A percentile compares a stretch with the other conserved stretches of the same genome.
Evolutionary conservation across 345 rosid species (phyloP).

Genomic region (Citrus sp.): DNA sequence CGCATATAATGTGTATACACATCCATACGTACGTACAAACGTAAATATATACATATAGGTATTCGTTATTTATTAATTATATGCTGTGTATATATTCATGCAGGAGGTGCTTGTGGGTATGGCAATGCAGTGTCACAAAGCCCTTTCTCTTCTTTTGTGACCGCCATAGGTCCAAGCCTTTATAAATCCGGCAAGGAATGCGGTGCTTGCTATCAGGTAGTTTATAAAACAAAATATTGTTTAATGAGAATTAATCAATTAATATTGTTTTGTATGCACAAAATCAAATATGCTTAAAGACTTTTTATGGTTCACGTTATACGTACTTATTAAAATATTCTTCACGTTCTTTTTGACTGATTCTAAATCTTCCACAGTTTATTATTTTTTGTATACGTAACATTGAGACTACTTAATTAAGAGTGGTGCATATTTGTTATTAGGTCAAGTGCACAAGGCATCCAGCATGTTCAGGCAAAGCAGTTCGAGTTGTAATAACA

Average conservation of each 20-base stretch:
- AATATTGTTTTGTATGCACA: too few species aligned
- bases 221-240: background rate
- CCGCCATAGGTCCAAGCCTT: slow-evolving; percentile 42
- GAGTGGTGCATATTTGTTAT: background rate
- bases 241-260: too few species aligned
- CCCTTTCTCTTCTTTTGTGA: slow-evolving; percentile 45
- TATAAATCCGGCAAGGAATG: slow-evolving; percentile 49
- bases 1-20: background rate
- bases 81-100: background rate
- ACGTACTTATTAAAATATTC: background rate
- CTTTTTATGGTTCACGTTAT: too few species aligned
- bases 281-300: too few species aligned
- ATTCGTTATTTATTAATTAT: background rate
- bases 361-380: background rate
- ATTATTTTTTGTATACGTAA: too few species aligned
- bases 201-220: slow-evolving; percentile 53
- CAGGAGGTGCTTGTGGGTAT: slow-evolving; percentile 61
- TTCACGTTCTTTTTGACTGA: background rate
- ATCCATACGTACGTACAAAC: background rate
- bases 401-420: too few species aligned
- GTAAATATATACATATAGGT: background rate
- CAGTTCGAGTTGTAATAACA: slow-evolving; percentile 42
- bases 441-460: slow-evolving; percentile 45
- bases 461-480: slow-evolving; percentile 41
- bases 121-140: slow-evolving; percentile 33